Conservation (phyloP, 306 rosid genomes). For the Vigna nakashimae region DNA sequence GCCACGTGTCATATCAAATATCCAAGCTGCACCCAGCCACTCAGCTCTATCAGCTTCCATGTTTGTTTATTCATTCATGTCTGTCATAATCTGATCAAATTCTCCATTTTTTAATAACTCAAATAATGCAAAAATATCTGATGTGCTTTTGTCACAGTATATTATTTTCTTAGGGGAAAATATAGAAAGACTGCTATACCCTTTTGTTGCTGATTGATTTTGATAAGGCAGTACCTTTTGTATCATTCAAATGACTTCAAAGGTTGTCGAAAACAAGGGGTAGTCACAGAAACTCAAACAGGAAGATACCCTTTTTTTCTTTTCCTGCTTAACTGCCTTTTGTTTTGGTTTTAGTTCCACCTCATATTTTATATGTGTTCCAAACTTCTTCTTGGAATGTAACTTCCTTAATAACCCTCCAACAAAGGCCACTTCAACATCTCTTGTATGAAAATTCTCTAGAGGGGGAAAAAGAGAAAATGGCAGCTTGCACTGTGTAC, state of each 20-base stretch:
- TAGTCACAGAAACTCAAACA: slow-evolving; percentile 58
- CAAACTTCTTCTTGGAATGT: slow-evolving; percentile 49
- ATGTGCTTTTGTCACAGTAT: background rate
- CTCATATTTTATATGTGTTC: slow-evolving; percentile 59
- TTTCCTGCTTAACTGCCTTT: slow-evolving; percentile 47
- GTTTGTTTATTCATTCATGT: slow-evolving; percentile 41
- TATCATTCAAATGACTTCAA: slow-evolving; percentile 42
- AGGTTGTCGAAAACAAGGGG: slow-evolving; percentile 68
- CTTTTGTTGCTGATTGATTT: slow-evolving; percentile 30
- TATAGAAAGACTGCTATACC: slow-evolving; percentile 50
- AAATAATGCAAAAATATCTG: slow-evolving; percentile 34
- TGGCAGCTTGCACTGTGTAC: slow-evolving; percentile 89
- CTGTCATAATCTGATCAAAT: slow-evolving; percentile 53
- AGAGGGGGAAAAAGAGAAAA: slow-evolving; percentile 39
- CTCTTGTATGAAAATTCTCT: slow-evolving; percentile 50
- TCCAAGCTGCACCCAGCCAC: slow-evolving; percentile 65
- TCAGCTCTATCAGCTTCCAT: slow-evolving; percentile 46
- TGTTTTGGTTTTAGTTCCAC: slow-evolving; percentile 53
- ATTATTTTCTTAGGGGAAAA: background rate
- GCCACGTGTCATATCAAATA: slow-evolving; percentile 77
- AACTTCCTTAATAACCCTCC: slow-evolving; percentile 46
- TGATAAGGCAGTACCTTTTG: slow-evolving; percentile 36
- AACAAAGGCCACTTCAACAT: slow-evolving; percentile 45
- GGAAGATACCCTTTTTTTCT: slow-evolving; percentile 39
- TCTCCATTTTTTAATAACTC: slow-evolving; percentile 44